Evolutionary conservation across 345 rosid species (phyloP).

Genomic region (Physaria fendleri): DNA sequence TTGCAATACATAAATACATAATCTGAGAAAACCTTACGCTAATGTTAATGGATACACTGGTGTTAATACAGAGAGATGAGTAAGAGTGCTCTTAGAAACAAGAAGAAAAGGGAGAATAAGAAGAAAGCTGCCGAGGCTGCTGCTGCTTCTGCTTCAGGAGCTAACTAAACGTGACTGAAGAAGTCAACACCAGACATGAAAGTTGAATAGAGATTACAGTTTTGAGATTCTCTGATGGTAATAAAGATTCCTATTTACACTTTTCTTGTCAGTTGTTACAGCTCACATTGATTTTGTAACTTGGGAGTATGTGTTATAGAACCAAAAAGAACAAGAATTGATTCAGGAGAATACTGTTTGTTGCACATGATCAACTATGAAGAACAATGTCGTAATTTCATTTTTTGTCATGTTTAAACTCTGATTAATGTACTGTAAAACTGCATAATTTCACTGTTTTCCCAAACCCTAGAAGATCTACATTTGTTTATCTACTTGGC

Average conservation of each 20-base stretch:
- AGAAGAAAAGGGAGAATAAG: slow-evolving; percentile 90
- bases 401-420: neutral
- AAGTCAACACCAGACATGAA: neutral
- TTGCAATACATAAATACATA: neutral
- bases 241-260: slow-evolving; percentile 6
- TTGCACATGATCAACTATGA: neutral
- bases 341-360: neutral
- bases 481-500: slow-evolving; percentile 20
- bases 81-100: slow-evolving; percentile 82
- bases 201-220: neutral
- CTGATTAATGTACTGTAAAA: neutral
- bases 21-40: neutral
- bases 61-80: slow-evolving; percentile 55
- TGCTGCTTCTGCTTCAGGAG: slow-evolving; percentile 22
- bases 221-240: slow-evolving; percentile 5
- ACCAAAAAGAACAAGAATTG: neutral
- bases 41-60: slow-evolving; percentile 3
- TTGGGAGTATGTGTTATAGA: neutral
- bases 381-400: neutral
- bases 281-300: neutral
- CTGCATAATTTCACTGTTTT: neutral
- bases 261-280: neutral
- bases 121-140: slow-evolving; percentile 56
- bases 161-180: slow-evolving; percentile 19
- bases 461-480: neutral